Conservation (phyloP, 139 green algal species). For the Trebouxia sp. region DNA sequence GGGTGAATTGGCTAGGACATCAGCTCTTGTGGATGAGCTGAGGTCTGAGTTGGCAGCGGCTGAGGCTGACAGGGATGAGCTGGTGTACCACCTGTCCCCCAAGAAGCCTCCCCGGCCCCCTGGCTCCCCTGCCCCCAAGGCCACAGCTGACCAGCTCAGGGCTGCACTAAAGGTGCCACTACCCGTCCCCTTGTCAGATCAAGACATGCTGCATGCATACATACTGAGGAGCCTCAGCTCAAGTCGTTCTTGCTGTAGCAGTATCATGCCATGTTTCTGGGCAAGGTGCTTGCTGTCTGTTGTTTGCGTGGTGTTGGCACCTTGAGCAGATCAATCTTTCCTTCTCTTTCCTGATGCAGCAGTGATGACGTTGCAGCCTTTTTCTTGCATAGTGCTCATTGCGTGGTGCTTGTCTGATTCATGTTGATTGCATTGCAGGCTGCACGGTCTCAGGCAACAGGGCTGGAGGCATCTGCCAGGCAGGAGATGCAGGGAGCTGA, state of each 20-base stretch:
- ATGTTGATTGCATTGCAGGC: not conserved
- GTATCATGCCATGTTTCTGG: no score
- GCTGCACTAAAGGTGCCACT: not conserved
- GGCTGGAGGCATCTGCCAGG: not conserved
- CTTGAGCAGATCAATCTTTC: no score
- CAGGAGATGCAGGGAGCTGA: not conserved
- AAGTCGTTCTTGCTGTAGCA: no score
- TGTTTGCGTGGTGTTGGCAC: no score
- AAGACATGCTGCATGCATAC: not conserved
- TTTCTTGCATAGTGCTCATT: not conserved
- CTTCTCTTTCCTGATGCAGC: no score
- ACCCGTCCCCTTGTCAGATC: not conserved
- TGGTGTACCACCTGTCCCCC: slow-evolving; percentile 9
- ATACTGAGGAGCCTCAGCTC: no score
- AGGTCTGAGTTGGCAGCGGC: not conserved
- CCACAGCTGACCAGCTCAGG: slow-evolving; percentile 1
- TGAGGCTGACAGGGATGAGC: not conserved
- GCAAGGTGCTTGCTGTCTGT: no score
- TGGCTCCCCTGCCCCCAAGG: slow-evolving; percentile 10
- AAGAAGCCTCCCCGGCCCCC: slow-evolving; percentile 7
- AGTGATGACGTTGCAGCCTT: not conserved
- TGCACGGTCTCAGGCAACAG: not conserved
- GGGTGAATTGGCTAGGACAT: not conserved
- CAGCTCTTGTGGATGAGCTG: not conserved
- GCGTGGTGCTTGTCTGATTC: not conserved